Percentiles rank a stretch among this genome's conserved stretches.
Conservation (phyloP, 2,329 filamentous ascomycete species). For the Thelonectria rubi region DNA sequence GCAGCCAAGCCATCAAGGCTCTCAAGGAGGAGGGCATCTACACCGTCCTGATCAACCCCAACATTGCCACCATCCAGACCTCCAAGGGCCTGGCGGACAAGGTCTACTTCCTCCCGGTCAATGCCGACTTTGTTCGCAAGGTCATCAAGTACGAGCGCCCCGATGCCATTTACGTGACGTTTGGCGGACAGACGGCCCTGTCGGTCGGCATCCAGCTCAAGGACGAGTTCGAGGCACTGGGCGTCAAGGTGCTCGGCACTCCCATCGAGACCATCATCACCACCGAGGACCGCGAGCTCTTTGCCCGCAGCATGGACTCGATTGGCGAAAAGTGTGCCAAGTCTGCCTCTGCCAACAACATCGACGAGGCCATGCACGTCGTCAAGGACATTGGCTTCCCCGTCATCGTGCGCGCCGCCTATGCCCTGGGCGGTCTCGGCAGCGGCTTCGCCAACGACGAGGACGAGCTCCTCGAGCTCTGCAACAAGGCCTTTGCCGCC, state of each 20-base stretch:
- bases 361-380: constrained; percentile 87
- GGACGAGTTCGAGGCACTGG: constrained; percentile 92
- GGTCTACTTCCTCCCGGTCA: constrained; percentile 98
- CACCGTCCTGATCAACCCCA: constrained; percentile 97
- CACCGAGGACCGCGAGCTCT: constrained; percentile 96
- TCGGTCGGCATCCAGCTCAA: constrained; percentile 96
- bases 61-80: constrained; percentile 98
- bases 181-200: constrained; percentile 97
- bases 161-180: constrained; percentile 97
- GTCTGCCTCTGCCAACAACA: constrained; percentile 88
- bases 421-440: constrained; percentile 92
- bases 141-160: constrained; percentile 95
- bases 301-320: constrained; percentile 97
- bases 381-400: constrained; percentile 95
- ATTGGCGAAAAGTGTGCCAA: constrained; percentile 98
- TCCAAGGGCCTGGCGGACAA: constrained; percentile 98
- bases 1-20: constrained; percentile 97
- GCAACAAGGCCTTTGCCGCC: constrained; percentile 92
- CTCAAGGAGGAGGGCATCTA: constrained; percentile 98
- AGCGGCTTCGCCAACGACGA: constrained; percentile 95
- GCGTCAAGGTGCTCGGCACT: constrained; percentile 93
- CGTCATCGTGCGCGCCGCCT: constrained; percentile 95
- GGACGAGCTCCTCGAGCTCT: constrained; percentile 82
- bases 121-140: constrained; percentile 95
- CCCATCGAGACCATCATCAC: constrained; percentile 98